A percentile compares a stretch with the other conserved stretches of the same genome.
phyloP scores from a whole-genome alignment of 1,139 yeast species.

The Diutina mesorugosa region DNA sequence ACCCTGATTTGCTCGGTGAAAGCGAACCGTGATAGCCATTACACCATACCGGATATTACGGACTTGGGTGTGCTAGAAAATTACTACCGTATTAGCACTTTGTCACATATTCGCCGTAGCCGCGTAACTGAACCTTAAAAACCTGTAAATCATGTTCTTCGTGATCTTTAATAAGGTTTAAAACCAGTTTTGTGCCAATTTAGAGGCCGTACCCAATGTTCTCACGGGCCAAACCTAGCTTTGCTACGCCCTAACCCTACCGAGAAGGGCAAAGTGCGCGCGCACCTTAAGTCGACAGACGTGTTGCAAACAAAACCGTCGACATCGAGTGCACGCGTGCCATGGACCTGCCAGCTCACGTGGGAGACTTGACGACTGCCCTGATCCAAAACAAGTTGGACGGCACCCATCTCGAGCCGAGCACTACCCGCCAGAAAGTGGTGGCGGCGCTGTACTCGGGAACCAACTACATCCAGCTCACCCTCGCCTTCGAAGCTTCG shows the following conservation, averaged over 20 bases:
- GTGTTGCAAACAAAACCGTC: neutral
- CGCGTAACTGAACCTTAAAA: neutral
- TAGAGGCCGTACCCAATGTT: neutral
- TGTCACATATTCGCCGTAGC: neutral
- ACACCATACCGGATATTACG: slow-evolving; percentile 53
- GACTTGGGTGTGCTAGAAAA: too few species aligned
- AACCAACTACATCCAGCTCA: slow-evolving; percentile 26
- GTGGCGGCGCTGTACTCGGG: slow-evolving; percentile 25
- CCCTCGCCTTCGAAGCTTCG: slow-evolving; percentile 9
- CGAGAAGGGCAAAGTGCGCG: neutral
- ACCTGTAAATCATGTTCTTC: neutral
- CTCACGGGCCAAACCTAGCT: neutral
- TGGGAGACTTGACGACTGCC: slow-evolving; percentile 32
- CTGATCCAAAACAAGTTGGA: slow-evolving; percentile 25
- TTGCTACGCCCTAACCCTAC: neutral
- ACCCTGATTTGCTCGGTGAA: slow-evolving; percentile 78
- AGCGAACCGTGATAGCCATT: slow-evolving; percentile 79
- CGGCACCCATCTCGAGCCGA: slow-evolving; percentile 19
- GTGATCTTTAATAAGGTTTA: too few species aligned
- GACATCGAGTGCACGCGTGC: neutral
- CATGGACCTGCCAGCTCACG: slow-evolving; percentile 34
- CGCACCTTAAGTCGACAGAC: neutral
- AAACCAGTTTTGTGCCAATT: too few species aligned
- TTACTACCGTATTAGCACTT: neutral
- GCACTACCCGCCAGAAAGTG: slow-evolving; percentile 6